Percentiles rank a stretch among this genome's conserved stretches.
Evolutionary conservation across 1,139 yeast genomes (phyloP).

Genomic region (Geotrichum carabidarum): DNA sequence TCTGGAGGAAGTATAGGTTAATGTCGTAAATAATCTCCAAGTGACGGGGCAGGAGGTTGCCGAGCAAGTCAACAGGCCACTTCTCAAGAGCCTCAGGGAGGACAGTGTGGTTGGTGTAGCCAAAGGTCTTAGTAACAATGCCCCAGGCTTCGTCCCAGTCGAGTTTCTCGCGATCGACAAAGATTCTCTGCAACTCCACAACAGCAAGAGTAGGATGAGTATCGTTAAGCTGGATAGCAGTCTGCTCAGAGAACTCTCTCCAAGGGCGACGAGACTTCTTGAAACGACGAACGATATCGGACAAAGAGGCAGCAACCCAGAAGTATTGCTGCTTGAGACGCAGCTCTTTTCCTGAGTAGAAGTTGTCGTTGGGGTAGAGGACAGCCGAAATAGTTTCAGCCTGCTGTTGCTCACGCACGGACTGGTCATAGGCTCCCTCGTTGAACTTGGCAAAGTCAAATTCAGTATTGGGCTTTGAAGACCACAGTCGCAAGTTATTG

Average conservation of each 20-base stretch:
- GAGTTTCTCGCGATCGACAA: constrained; percentile 76
- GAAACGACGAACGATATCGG: constrained; percentile 86
- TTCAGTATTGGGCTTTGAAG: constrained; percentile 83
- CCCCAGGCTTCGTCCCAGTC: constrained; percentile 84
- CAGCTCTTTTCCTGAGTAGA: constrained; percentile 84
- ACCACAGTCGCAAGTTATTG: constrained; percentile 87
- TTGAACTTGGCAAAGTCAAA: constrained; percentile 90
- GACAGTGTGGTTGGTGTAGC: constrained; percentile 93
- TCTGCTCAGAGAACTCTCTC: constrained; percentile 76
- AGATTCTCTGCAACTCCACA: constrained; percentile 81
- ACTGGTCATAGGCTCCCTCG: constrained; percentile 82
- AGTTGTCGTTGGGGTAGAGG: constrained; percentile 87
- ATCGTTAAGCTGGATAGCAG: constrained; percentile 90
- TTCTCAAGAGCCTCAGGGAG: constrained; percentile 92
- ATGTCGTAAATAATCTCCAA: constrained; percentile 86
- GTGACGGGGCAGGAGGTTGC: constrained; percentile 80
- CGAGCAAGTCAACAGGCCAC: constrained; percentile 85
- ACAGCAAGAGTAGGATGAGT: constrained; percentile 93
- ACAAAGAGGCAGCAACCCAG: constrained; percentile 93
- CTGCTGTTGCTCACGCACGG: constrained; percentile 76
- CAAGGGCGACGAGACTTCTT: constrained; percentile 75
- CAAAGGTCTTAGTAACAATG: constrained; percentile 74
- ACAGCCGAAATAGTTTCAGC: constrained; percentile 93
- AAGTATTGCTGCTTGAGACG: constrained; percentile 93
- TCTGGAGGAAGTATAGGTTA: constrained; percentile 71